A percentile compares a stretch with the other conserved stretches of the same genome.
phyloP scores from a whole-genome alignment of 805 yeast genomes.

The Candida incommunis region DNA sequence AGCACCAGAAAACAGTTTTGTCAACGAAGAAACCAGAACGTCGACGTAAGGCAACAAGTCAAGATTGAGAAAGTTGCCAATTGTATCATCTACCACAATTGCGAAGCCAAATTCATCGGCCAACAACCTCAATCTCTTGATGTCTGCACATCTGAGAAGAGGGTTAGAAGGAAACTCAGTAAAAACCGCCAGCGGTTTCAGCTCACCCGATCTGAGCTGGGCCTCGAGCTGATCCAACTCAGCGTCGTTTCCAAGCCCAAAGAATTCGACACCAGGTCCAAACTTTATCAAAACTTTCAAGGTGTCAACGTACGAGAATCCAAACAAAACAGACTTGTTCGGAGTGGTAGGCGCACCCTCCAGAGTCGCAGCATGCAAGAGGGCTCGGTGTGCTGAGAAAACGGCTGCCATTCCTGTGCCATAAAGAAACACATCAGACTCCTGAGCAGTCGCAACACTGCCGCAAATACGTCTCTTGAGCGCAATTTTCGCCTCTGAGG shows the following conservation, averaged over 20 bases:
- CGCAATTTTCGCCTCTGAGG: constrained; percentile 60
- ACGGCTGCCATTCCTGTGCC: constrained; percentile 93
- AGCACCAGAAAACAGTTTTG: constrained; percentile 89
- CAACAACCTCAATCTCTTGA: constrained; percentile 46
- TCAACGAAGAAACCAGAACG: constrained; percentile 70
- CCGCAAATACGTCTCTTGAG: constrained; percentile 49
- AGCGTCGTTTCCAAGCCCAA: constrained; percentile 56
- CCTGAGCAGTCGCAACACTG: constrained; percentile 7
- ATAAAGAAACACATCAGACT: constrained; percentile 45
- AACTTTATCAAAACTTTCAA: constrained; percentile 72
- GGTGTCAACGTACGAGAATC: constrained; percentile 93
- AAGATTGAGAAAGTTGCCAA: constrained; percentile 79
- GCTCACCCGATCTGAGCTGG: constrained; percentile 46
- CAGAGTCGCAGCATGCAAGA: constrained; percentile 14
- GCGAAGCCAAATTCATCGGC: constrained; percentile 61
- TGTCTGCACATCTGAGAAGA: constrained; percentile 71
- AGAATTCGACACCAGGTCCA: constrained; percentile 82
- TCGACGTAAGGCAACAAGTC: constrained; percentile 77
- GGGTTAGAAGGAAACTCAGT: constrained; percentile 96
- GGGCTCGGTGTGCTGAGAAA: constrained; percentile 54
- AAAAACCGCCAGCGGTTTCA: constrained; percentile 53
- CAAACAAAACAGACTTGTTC: constrained; percentile 74
- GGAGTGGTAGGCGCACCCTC: constrained; percentile 1
- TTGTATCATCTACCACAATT: constrained; percentile 85
- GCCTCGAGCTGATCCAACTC: constrained; percentile 48